Evolutionary conservation across 2,329 filamentous ascomycete species (phyloP), one percentile per base, ranked within the genome.

Genomic region (Parasarocladium wereldwijsianum): DNA sequence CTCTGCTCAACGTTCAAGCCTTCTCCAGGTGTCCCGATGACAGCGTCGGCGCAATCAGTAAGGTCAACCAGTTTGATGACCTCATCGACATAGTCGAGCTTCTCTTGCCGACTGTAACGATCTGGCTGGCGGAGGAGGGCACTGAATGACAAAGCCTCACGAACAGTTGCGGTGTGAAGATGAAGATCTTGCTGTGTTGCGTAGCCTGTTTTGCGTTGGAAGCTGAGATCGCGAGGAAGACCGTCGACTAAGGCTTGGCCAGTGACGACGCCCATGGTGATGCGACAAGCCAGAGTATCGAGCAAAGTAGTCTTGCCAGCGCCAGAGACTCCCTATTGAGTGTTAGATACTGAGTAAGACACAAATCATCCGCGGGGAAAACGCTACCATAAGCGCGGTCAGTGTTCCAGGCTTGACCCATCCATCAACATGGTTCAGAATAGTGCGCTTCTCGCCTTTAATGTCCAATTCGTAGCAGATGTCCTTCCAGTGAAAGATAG

Each of bases 61-160:
- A 94, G 93, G 26, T 90, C 84, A 15, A 94, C 62, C 14, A 94
- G 68, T 54, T 80, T 82, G 48, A 96, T 93, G 8, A 93, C 81
- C 47, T 93, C 80, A 28, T 90, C 76, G 13, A 93, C 85, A 39
- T 93, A 93, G 4, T 72, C 78, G 5, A 87, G 54, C 60, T 93
- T 93, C 47, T 93, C 85, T 15, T 68, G 57, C 8, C 64, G 66
- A 3, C 80, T 62, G n/a, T 82, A 67, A 31, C 77, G 62, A 28
- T 70, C 72, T 1, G 86, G 84, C 45, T 93, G 86, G 36, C 86
- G 79, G 23, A 94, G 74, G 6, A 87, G 50, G 14, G 86, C 86
- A 44, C 76, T 85, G 54, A 94, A 94, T 43, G 72, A 72, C 19
- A 96, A 65, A 7, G 85, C 84, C 54, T 94, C 86, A 36, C 86